Conservation (phyloP, 805 yeast genomes). For the Metschnikowia peoriensis region DNA sequence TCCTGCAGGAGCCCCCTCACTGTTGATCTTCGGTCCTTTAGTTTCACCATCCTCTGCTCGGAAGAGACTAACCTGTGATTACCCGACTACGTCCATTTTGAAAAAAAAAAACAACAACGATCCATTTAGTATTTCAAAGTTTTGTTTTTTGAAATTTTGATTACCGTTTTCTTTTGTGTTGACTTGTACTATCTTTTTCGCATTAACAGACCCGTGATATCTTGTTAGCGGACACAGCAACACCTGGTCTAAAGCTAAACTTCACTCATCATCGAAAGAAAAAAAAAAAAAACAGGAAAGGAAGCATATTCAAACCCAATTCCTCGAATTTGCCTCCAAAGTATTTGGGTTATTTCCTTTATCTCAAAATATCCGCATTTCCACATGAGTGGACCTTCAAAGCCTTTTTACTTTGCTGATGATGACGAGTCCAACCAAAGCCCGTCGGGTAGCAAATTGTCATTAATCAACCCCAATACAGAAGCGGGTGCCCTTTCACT, state of each 20-base stretch:
- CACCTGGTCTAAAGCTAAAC: background rate
- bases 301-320: too few relatives aligned
- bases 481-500: background rate
- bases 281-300: too few relatives aligned
- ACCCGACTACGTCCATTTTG: too few relatives aligned
- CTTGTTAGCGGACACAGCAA: background rate
- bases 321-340: too few relatives aligned
- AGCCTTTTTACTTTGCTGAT: slow-evolving; percentile 16
- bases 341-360: background rate
- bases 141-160: too few relatives aligned
- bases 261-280: too few relatives aligned
- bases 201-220: too few relatives aligned
- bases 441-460: background rate
- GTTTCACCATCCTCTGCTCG: background rate
- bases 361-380: background rate
- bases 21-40: slow-evolving; percentile 2
- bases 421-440: slow-evolving; percentile 12
- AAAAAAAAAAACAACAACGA: too few relatives aligned
- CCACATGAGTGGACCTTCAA: background rate
- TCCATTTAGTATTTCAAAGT: too few relatives aligned
- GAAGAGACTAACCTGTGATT: background rate
- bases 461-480: background rate
- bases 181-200: background rate
- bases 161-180: background rate
- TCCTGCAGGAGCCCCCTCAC: slow-evolving; percentile 2